A percentile compares a stretch with the other conserved stretches of the same genome.
Conservation (phyloP, 306 rosid species). For the Elaeagnus macrophylla region DNA sequence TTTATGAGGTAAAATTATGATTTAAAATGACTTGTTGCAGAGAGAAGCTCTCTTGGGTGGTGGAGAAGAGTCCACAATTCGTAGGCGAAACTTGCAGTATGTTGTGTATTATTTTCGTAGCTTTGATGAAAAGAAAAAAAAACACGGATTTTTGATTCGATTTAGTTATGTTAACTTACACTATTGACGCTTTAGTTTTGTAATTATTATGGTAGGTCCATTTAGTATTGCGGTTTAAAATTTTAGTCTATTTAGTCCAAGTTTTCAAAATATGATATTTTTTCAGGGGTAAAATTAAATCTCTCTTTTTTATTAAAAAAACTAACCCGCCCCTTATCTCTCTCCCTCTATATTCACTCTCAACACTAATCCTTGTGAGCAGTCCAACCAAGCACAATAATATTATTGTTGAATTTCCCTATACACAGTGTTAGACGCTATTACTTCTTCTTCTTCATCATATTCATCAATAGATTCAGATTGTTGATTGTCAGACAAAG, state of each 20-base stretch:
- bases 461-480: constrained; percentile 17
- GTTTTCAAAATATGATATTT: too few relatives aligned
- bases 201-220: too few relatives aligned
- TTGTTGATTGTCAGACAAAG: constrained; percentile 19
- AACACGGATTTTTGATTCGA: too few relatives aligned
- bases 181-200: too few relatives aligned
- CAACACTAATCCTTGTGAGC: constrained; percentile 72
- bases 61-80: constrained; percentile 81
- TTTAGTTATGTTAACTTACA: too few relatives aligned
- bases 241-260: too few relatives aligned
- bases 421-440: constrained; percentile 17
- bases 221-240: too few relatives aligned
- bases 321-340: too few relatives aligned
- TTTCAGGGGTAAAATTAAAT: too few relatives aligned
- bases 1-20: not conserved
- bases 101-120: constrained; percentile 20
- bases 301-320: too few relatives aligned
- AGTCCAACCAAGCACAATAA: constrained; percentile 81
- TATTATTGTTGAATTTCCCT: constrained; percentile 42
- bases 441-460: constrained; percentile 10
- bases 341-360: too few relatives aligned
- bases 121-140: constrained; percentile 10
- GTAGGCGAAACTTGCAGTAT: constrained; percentile 83
- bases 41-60: constrained; percentile 84
- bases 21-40: constrained; percentile 32